These are phyloP conservation scores for Malassezia nana DNA, from an alignment of 1,284 basidiomycete genomes.

Conservation along the genomic window DNA sequence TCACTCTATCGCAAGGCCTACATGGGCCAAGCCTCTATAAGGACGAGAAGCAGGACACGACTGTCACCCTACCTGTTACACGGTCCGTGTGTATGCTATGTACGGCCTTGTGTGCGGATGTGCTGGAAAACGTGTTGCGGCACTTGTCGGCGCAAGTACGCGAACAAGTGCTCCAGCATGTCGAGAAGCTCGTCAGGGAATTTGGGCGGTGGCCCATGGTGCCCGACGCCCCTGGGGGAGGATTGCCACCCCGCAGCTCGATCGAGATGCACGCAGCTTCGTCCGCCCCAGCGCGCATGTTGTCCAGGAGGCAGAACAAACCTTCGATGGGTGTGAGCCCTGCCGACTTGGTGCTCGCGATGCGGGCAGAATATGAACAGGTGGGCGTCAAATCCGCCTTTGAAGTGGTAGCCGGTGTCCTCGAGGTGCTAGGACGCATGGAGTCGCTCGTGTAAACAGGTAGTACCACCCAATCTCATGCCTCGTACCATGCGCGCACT, in stretches of 20 bases:
- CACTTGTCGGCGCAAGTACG: conserved; percentile 39
- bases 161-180: conserved; percentile 39
- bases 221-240: conserved; percentile 22
- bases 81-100: conserved; percentile 40
- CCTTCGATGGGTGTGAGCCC: conserved; percentile 16
- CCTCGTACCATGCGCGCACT: background rate
- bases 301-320: conserved; percentile 24
- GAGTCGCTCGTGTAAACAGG: conserved; percentile 25
- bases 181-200: conserved; percentile 33
- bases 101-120: conserved; percentile 37
- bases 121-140: conserved; percentile 42
- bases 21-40: conserved; percentile 33
- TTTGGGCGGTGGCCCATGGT: conserved; percentile 48
- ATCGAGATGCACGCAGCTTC: background rate
- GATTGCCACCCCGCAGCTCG: conserved; percentile 20
- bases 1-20: conserved; percentile 29
- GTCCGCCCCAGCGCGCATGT: conserved; percentile 7
- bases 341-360: conserved; percentile 29
- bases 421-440: conserved; percentile 37
- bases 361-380: conserved; percentile 30
- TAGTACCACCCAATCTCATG: background rate
- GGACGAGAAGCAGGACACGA: conserved; percentile 21
- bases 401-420: conserved; percentile 41
- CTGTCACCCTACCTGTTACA: conserved; percentile 30
- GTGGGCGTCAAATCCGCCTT: conserved; percentile 28